Conservation (phyloP, 768 basidiomycete species). For the Panaeolus cyanescens region DNA sequence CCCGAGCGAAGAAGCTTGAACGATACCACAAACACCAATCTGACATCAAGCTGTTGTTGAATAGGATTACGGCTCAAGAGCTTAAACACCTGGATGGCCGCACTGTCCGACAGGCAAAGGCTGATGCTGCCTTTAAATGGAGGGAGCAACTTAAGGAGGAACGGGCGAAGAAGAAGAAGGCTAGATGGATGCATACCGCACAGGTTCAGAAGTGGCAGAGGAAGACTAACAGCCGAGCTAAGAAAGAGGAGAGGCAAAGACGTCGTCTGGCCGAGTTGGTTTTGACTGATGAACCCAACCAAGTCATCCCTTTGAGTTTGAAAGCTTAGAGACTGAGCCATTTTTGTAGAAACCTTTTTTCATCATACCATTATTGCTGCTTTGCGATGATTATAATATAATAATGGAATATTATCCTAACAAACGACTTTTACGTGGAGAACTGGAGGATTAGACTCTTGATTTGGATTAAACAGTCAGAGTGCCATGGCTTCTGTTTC, state of each 20-base stretch:
- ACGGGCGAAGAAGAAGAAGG: conserved; percentile 61
- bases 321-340: no score
- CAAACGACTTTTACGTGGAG: no score
- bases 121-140: conserved; percentile 79
- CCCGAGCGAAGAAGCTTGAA: conserved; percentile 77
- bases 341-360: not conserved
- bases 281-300: conserved; percentile 58
- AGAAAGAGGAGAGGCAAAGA: conserved; percentile 52
- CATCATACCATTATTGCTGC: not conserved
- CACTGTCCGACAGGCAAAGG: conserved; percentile 59
- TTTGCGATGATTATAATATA: not conserved
- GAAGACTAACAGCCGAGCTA: conserved; percentile 56
- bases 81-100: conserved; percentile 61
- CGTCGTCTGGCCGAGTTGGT: conserved; percentile 57
- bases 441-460: no score
- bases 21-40: conserved; percentile 67
- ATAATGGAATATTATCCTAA: not conserved
- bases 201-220: conserved; percentile 53
- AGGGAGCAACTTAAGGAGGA: conserved; percentile 59
- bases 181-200: conserved; percentile 51
- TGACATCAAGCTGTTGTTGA: conserved; percentile 50
- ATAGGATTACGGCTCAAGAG: conserved; percentile 55
- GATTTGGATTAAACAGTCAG: no score
- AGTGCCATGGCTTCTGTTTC: no score
- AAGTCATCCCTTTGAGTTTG: conserved; percentile 47